Base-by-base conservation (phyloP, 306 rosid genomes). In the Quercus parvula region DNA sequence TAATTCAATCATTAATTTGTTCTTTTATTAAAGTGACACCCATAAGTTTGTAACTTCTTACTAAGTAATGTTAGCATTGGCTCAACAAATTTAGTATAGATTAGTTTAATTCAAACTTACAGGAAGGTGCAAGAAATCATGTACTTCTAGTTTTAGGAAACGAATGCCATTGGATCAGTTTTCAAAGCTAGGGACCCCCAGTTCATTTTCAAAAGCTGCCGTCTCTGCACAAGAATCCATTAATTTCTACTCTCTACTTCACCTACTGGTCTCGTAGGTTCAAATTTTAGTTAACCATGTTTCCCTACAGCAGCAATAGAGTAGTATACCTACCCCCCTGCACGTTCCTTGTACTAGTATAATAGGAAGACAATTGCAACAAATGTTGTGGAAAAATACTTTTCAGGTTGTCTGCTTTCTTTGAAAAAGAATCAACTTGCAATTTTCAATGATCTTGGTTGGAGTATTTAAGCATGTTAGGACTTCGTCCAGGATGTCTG, bases 151-250 rank as follows among this genome's bases (percentile, higher is more conserved):
- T 67, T 77, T 20, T 19, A 25, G 73, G 79, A 84, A 77, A 55
- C 74, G 61, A 81, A 80, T 62, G 72, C 38, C 78, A 20, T 44
- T 22, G 62, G 58, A 76, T 59, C 14, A 27, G 44, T 63, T 77
- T 84, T 77, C 56, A 78, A 74, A 81, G 75, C 74, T 81, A 27
- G 79, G 84, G 84, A 66, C 84, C 87, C 78, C 7, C 51, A 49
- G 17, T 38, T 18, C 30, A 22, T 69, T 73, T 51, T 58, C 69
- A 20, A 51, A 15, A 25, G n/a, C 56, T 74, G 79, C 70, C 74
- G 74, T 31, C 55, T 68, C 77, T 30, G 62, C 63, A 38, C 18
- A 63, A 44, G 12, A 75, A 63, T 20, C 59, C 71, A 30, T 79
- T 44, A 59, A 13, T 22, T 57, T 73, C 15, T 19, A 70, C 77